Evolutionary conservation across 805 yeast species (phyloP), one percentile per base, ranked within the genome.

Genomic region (Nakazawaea peltata): DNA sequence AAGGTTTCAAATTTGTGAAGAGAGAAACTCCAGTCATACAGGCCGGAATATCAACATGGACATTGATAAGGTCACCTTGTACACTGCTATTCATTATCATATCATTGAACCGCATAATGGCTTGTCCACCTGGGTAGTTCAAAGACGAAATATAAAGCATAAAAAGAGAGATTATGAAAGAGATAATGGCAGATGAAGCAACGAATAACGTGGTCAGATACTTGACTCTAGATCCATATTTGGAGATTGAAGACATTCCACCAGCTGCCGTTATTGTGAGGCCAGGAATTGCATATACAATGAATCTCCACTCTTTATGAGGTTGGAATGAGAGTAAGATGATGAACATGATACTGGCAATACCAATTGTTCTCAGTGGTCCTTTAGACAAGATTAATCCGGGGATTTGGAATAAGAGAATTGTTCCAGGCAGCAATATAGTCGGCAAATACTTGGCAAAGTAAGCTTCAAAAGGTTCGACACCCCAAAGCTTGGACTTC

Each of bases 251-350:
- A 7, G 7, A 7, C 13, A 32, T 22, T 30, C 47, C 49, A 1
- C 69, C 54, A 12, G 79, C 67, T 5, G 82, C 87, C 22, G 71
- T 50, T 14, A 81, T 46, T 0, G 81, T 74, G 39, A 85, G 53
- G 0, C 79, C 63, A 1, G 97, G 96, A 4, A 81, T 59, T 0
- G 77, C 61, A 54, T 88, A 90, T 13, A 81, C 63, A 27, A 90
- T 75, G 49, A 90, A 90, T 46, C 97, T 71, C 94, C 94, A 85
- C 61, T 90, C 97, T 53, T 90, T 90, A 48, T 90, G 97, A 3
- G 92, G 87, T 54, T 83, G 92, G 34, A 79, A 53, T 0, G 96
- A 86, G 69, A 87, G 68, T 4, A 74, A 47, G 2, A 61, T 41
- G n/a, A 87, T 65, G 49, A 63, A 88, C 12, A 71, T 33, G 1